Conservation (phyloP, 2,329 filamentous ascomycete species). For the Stagonosporopsis tanaceti region DNA sequence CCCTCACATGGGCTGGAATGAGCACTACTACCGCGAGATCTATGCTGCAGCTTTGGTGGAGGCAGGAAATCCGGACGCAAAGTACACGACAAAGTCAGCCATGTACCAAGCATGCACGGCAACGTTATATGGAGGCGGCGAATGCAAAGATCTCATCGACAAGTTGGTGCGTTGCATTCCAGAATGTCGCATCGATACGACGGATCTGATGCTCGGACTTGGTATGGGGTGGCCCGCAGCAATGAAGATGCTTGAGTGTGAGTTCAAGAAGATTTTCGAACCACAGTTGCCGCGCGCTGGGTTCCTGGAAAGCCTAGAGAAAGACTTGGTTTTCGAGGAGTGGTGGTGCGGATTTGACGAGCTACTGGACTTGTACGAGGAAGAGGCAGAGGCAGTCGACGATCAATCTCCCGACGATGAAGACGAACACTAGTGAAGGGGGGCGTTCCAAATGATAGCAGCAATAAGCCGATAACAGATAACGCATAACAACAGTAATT, state of each 20-base stretch:
- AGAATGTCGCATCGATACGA: not conserved
- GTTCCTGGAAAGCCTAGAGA: not conserved
- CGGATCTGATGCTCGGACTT: conserved; percentile 4
- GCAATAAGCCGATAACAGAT: not conserved
- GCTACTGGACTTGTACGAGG: not conserved
- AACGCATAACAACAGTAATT: not conserved
- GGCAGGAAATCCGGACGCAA: conserved; percentile 14
- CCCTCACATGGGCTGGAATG: conserved; percentile 1
- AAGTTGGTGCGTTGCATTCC: not conserved
- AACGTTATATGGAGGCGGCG: not conserved
- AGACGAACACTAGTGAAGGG: not conserved
- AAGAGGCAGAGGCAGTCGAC: not conserved
- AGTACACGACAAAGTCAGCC: conserved; percentile 6
- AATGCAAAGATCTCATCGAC: not conserved
- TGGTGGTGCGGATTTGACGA: conserved; percentile 2
- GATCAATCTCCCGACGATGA: not conserved
- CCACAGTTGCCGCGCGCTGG: not conserved
- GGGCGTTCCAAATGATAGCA: not conserved
- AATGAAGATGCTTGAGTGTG: conserved; percentile 6
- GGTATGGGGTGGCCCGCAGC: conserved; percentile 3
- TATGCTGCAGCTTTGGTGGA: conserved; percentile 21
- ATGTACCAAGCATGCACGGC: not conserved
- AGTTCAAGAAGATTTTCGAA: conserved; percentile 8
- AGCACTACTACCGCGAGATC: conserved; percentile 17
- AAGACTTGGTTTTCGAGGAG: not conserved